Percentiles rank a stretch among this genome's conserved stretches.
Conservation (phyloP, 495 filamentous ascomycete species). For the Penicillium malachiteum region DNA sequence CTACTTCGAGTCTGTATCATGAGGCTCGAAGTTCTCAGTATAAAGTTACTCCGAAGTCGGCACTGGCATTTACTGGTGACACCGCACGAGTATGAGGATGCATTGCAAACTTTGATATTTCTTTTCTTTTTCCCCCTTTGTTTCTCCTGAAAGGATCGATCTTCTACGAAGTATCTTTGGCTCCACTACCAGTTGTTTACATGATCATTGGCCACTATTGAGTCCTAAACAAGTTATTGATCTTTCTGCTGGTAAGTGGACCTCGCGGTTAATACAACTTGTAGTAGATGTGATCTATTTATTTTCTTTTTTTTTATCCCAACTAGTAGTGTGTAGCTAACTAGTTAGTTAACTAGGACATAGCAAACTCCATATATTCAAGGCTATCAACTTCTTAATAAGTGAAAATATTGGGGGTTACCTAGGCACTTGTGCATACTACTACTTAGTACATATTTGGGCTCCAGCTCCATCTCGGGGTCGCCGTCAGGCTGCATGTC, state of each 20-base stretch:
- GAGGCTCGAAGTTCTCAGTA: no score
- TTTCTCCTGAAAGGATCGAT: neutral
- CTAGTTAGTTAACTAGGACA: no score
- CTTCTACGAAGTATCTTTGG: neutral
- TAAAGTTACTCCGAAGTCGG: no score
- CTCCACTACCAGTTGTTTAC: neutral
- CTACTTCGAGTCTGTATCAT: neutral
- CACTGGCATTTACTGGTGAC: no score
- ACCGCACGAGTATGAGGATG: neutral
- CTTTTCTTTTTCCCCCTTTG: neutral
- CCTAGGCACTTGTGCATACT: no score
- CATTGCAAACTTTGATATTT: neutral
- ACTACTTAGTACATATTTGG: neutral
- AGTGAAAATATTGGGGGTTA: neutral
- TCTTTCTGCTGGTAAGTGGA: neutral
- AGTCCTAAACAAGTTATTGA: neutral
- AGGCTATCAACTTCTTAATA: neutral
- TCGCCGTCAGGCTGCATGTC: constrained; percentile 24
- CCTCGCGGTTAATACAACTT: neutral
- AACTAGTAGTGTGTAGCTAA: no score
- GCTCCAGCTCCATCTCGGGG: constrained; percentile 19
- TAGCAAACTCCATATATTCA: no score
- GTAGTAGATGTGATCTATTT: neutral
- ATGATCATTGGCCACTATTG: neutral
- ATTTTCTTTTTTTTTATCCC: neutral